Base-by-base conservation (phyloP, 306 rosid genomes). In the Acacia confusa region DNA sequence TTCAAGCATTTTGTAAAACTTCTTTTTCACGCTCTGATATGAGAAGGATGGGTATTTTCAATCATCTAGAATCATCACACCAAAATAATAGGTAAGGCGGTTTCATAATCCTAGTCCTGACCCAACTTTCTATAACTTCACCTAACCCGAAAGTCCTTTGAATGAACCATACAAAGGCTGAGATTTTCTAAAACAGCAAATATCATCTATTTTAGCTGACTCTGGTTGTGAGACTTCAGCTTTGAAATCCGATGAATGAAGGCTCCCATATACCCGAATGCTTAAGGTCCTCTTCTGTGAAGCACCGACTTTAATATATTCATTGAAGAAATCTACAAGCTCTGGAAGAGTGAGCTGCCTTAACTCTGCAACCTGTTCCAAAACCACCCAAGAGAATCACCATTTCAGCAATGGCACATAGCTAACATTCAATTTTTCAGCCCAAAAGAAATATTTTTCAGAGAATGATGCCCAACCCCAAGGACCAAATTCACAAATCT, bases 141-240 rank as follows among this genome's bases (percentile, higher is more conserved):
- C 84, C 82, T 90, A 88, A 78, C 91, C 92, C 20, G 77, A 69
- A 57, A 83, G 90, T 84, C 96, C 98, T 86, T 89, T 93, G 82
- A 93, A 91, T 47, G 97, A 93, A 82, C 96, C 96, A 87, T 92
- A 93, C 74, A 95, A 97, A 70, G 99, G 71, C 63, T 86, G 91
- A 20, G 98, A 92, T 85, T 86, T 87, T 84, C 92, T 90, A 92
- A 95, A 93, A 81, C 84, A 50, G 84, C 88, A 92, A 63, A 95
- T 83, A 57, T 95, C 81, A 74, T 93, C 96, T 19, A 95, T 93
- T 85, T 78, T 89, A 65, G 86, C 41, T 1, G 79, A 67, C 78
- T 80, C 28, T 32, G 91, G 86, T 58, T 84, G 86, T 60, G 67
- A 81, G 12, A 81, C 81, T 77, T 88, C 96, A 15, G 76, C 71